These are phyloP conservation scores for Fomitopsis betulina DNA, from an alignment of 1,284 basidiomycete species.

Conservation along the genomic window DNA sequence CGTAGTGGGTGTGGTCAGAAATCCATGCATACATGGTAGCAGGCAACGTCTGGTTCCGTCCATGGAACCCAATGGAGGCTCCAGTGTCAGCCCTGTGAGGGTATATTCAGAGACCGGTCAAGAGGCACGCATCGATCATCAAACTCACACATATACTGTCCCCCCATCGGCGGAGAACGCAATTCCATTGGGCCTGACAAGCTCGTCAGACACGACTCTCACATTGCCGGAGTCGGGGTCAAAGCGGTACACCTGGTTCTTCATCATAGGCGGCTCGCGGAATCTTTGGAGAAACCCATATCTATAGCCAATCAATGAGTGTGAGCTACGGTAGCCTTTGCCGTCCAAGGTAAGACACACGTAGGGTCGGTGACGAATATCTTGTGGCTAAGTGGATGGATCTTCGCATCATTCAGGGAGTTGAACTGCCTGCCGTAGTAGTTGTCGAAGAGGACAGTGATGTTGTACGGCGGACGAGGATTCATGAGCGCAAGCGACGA, in stretches of 20 bases:
- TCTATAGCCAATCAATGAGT: constrained; percentile 26
- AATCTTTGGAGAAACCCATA: constrained; percentile 65
- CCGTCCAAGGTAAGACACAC: constrained; percentile 32
- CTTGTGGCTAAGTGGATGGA: constrained; percentile 57
- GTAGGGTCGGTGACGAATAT: constrained; percentile 70
- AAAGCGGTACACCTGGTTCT: constrained; percentile 72
- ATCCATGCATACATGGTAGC: constrained; percentile 55
- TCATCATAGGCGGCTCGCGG: constrained; percentile 57
- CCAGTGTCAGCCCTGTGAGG: constrained; percentile 52
- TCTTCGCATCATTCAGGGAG: constrained; percentile 74
- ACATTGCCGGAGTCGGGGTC: constrained; percentile 62
- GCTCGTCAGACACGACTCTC: constrained; percentile 66
- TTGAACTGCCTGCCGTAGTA: constrained; percentile 77
- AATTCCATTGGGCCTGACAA: constrained; percentile 61
- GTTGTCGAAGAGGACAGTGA: constrained; percentile 30
- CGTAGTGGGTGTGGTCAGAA: background rate
- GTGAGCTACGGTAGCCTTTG: background rate
- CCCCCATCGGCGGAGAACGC: constrained; percentile 67
- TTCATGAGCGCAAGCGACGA: constrained; percentile 65
- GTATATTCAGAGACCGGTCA: background rate
- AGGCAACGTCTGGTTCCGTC: constrained; percentile 58
- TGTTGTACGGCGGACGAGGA: constrained; percentile 47
- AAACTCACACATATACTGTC: constrained; percentile 60
- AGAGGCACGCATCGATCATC: background rate
- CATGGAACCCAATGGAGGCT: constrained; percentile 40